A percentile compares a stretch with the other conserved stretches of the same genome.
Conservation (phyloP, 2,329 filamentous ascomycete genomes). For the Alternaria burnsii region DNA sequence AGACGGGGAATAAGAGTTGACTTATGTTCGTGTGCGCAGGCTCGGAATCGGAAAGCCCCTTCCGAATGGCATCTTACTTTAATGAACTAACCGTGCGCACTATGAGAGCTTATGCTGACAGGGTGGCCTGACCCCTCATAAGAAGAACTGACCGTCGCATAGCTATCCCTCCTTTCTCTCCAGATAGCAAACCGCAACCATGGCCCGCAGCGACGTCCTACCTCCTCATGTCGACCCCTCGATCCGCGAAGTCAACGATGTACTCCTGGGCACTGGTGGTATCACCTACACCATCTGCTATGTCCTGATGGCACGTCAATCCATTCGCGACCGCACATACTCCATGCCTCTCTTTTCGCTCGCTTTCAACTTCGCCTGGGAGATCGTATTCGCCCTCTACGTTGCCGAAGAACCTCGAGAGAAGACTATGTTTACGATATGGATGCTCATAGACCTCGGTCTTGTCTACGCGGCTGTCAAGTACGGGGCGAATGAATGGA, state of each 20-base stretch:
- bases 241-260: conserved; percentile 17
- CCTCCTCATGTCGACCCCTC: conserved; percentile 28
- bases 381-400: conserved; percentile 60
- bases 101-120: neutral
- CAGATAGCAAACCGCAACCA: neutral
- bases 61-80: neutral
- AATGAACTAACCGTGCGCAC: neutral
- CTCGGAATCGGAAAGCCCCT: neutral
- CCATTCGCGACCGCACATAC: conserved; percentile 58
- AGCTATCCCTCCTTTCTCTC: neutral
- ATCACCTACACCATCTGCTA: conserved; percentile 46
- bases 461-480: conserved; percentile 59
- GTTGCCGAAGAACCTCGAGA: conserved; percentile 58
- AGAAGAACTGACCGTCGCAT: neutral
- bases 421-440: conserved; percentile 56
- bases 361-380: conserved; percentile 62
- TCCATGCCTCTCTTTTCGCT: conserved; percentile 61
- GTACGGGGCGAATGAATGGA: conserved; percentile 57
- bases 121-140: neutral
- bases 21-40: neutral
- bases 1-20: neutral
- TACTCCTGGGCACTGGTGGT: conserved; percentile 25
- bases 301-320: conserved; percentile 58
- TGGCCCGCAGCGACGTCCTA: conserved; percentile 15
- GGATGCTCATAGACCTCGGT: conserved; percentile 61